phyloP scores from a whole-genome alignment of 164 flowering plant species.

The Malania oleifera region DNA sequence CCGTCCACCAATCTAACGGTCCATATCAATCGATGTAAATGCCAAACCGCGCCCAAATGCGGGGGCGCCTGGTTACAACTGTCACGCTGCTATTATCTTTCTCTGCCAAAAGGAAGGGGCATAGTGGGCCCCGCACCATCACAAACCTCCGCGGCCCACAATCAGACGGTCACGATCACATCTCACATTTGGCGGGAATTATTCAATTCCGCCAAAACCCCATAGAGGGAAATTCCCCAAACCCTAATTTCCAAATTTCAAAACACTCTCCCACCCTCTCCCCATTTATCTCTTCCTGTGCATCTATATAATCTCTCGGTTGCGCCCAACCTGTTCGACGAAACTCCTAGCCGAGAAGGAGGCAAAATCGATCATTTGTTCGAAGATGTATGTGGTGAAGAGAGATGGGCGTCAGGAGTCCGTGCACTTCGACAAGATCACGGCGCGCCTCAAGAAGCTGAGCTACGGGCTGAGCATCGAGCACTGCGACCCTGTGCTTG shows the following conservation, averaged over 20 bases:
- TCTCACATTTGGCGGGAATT: conserved; percentile 26
- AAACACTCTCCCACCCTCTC: conserved; percentile 3
- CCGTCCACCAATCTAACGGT: too few species aligned
- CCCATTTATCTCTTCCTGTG: not conserved
- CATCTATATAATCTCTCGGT: not conserved
- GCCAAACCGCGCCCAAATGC: too few species aligned
- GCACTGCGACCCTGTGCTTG: conserved; percentile 94
- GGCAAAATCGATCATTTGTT: too few species aligned
- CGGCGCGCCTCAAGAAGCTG: conserved; percentile 93
- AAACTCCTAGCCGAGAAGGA: conserved; percentile 21
- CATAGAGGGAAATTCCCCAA: conserved; percentile 7
- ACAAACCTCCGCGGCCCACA: too few species aligned
- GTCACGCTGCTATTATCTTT: too few species aligned
- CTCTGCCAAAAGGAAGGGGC: too few species aligned
- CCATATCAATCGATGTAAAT: too few species aligned
- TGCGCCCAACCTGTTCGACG: conserved; percentile 33
- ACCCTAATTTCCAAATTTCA: conserved; percentile 11
- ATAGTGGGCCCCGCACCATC: too few species aligned
- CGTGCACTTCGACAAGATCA: conserved; percentile 95
- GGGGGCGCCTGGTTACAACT: too few species aligned
- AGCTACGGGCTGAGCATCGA: conserved; percentile 91
- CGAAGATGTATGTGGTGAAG: conserved; percentile 89
- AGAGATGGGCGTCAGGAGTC: conserved; percentile 93
- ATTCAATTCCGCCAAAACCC: conserved; percentile 2
- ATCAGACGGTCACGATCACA: too few species aligned